phyloP scores from a whole-genome alignment of 1,284 basidiomycete species.

The Apiotrichum veenhuisii region DNA sequence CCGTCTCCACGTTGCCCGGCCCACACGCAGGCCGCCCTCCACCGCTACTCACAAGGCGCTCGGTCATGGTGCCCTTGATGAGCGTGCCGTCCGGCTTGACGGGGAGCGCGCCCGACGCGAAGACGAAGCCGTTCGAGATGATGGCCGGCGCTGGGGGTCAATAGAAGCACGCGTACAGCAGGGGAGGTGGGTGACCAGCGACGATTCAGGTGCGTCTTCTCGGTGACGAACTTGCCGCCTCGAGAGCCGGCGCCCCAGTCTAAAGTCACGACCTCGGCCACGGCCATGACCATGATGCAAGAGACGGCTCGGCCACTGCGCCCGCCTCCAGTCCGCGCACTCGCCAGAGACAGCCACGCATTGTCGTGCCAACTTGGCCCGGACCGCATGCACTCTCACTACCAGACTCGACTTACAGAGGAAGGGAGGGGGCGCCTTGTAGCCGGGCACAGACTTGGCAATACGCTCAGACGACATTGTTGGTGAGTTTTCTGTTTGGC shows the following conservation, averaged over 20 bases:
- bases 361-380: too few relatives aligned
- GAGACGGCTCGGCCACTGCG: too few relatives aligned
- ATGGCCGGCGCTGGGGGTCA: constrained; percentile 40
- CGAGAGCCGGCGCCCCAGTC: too few relatives aligned
- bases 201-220: too few relatives aligned
- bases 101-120: constrained; percentile 62
- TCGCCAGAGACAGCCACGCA: too few relatives aligned
- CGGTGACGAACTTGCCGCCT: too few relatives aligned
- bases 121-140: constrained; percentile 55
- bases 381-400: too few relatives aligned
- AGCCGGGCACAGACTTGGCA: constrained; percentile 23
- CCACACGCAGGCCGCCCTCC: background rate
- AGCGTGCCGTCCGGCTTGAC: constrained; percentile 55
- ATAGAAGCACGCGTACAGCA: background rate
- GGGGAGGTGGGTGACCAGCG: background rate
- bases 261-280: too few relatives aligned
- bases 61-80: constrained; percentile 57
- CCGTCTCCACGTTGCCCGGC: too few relatives aligned
- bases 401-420: constrained; percentile 53
- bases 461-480: constrained; percentile 20
- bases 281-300: too few relatives aligned
- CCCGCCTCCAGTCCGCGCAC: too few relatives aligned
- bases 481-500: background rate
- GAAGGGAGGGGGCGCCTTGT: constrained; percentile 53
- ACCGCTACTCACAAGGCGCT: constrained; percentile 53